Base-by-base conservation (phyloP, 345 rosid genomes). In the Euphorbia pulcherrima region DNA sequence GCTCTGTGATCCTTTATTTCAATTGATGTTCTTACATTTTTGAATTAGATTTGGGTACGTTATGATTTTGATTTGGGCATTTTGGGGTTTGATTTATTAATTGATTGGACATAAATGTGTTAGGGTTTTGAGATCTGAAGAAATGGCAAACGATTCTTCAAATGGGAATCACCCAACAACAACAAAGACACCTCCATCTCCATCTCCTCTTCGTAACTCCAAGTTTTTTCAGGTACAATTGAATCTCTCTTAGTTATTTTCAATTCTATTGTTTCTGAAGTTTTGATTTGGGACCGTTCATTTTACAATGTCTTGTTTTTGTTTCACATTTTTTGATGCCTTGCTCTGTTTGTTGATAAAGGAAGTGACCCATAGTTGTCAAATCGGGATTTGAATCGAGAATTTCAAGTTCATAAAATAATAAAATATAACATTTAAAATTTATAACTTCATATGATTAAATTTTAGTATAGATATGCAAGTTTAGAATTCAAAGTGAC, bases 131-230 rank as follows among this genome's bases (percentile, higher is more conserved):
- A 61, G 80, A 82, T 76, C 83, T 62, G 75, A 52, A 82, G 62
- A 46, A n/a, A 90, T 84, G 92, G 89, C 92, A 4, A 74, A 73
- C 2, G 74, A 76, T 50, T 71, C 77, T 65, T 71, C 87, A 0
- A 79, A 86, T 39, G 96, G 92, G 18, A 80, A 83, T 50, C 74
- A 80, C 55, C 86, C 77, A 20, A 62, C 86, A 9, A 69, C 85
- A 26, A 68, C 87, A 37, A 93, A 93, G 79, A 75, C 87, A 30
- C 97, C 97, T 37, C 98, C 97, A n/a, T 39, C 68, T 72, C 97
- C 99, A 30, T 91, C 99, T 50, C 97, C 99, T 52, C 72, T 93
- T 78, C 82, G 98, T 29, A 75, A 77, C 72, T 93, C 97, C 72
- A 91, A 91, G 73, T 93, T 93, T 72, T 88, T 77, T 72, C 97